Conservation (phyloP, 192 early-diverging fungal genomes). For the Oehlia diaphana region DNA sequence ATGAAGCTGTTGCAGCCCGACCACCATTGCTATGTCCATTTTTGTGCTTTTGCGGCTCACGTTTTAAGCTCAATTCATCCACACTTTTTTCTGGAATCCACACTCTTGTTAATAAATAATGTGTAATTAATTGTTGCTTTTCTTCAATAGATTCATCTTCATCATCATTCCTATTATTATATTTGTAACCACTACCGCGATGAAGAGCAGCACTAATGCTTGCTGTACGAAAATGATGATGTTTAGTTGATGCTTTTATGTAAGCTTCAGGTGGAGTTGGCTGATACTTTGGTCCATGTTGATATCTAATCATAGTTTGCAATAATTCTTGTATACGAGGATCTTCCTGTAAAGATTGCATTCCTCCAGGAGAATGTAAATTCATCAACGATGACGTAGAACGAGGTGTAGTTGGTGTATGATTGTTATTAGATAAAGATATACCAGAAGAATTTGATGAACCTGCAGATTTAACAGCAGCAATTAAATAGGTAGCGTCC, state of each 20-base stretch:
- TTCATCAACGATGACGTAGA: slow-evolving; percentile 7
- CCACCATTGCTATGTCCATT: slow-evolving; percentile 4
- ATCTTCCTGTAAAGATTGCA: slow-evolving; percentile 45
- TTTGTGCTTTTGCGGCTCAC: slow-evolving; percentile 63
- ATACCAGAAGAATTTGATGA: slow-evolving; percentile 32
- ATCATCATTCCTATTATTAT: slow-evolving; percentile 44
- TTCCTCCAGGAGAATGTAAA: slow-evolving; percentile 32
- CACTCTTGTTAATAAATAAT: slow-evolving; percentile 71
- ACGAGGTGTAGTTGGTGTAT: slow-evolving; percentile 8
- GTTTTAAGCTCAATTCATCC: slow-evolving; percentile 64
- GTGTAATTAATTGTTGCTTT: slow-evolving; percentile 62
- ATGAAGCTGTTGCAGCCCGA: background rate
- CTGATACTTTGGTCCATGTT: slow-evolving; percentile 57
- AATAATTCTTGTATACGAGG: slow-evolving; percentile 61
- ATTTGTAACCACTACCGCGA: slow-evolving; percentile 43
- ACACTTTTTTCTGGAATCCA: slow-evolving; percentile 76
- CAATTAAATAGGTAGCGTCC: slow-evolving; percentile 74
- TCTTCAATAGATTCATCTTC: slow-evolving; percentile 58
- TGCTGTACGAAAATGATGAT: slow-evolving; percentile 48
- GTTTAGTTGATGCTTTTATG: slow-evolving; percentile 52
- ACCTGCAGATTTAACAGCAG: slow-evolving; percentile 51
- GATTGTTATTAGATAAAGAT: slow-evolving; percentile 2
- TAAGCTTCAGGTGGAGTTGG: slow-evolving; percentile 48
- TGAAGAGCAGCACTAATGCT: slow-evolving; percentile 50
- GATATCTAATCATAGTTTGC: slow-evolving; percentile 54